phyloP scores from a whole-genome alignment of 495 filamentous ascomycete species.

The Trypethelium eluteriae region DNA sequence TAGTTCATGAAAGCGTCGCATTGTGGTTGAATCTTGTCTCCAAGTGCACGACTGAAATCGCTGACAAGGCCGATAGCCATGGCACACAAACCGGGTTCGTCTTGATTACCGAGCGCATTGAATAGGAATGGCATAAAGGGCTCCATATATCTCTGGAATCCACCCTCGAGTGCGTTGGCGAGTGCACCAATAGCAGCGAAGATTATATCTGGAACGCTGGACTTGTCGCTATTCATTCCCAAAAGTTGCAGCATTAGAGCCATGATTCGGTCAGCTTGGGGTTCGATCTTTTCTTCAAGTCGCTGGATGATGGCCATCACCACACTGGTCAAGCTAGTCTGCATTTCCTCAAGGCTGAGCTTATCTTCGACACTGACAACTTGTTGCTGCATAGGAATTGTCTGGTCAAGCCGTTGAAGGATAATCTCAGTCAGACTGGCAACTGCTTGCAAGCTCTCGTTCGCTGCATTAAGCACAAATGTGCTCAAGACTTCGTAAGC shows the following conservation, averaged over 20 bases:
- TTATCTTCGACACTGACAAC: slow-evolving; percentile 94
- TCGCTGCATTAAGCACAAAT: slow-evolving; percentile 82
- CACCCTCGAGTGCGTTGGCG: slow-evolving; percentile 79
- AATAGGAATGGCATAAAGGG: slow-evolving; percentile 83
- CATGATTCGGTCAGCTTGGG: slow-evolving; percentile 92
- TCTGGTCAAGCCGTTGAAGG: slow-evolving; percentile 81
- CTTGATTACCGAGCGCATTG: slow-evolving; percentile 87
- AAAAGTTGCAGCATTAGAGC: slow-evolving; percentile 73
- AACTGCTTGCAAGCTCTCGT: slow-evolving; percentile 72
- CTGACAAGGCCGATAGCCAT: slow-evolving; percentile 97
- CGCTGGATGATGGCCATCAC: slow-evolving; percentile 85
- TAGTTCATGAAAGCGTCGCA: slow-evolving; percentile 98
- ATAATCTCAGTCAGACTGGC: slow-evolving; percentile 75
- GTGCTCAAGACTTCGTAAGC: slow-evolving; percentile 97
- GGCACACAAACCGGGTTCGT: slow-evolving; percentile 85
- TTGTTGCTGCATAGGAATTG: slow-evolving; percentile 82
- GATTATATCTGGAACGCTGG: slow-evolving; percentile 85
- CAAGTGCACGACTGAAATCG: slow-evolving; percentile 86
- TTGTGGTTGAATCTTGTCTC: slow-evolving; percentile 80
- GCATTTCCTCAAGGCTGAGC: slow-evolving; percentile 91
- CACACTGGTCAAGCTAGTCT: slow-evolving; percentile 87
- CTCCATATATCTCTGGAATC: slow-evolving; percentile 95
- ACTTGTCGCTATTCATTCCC: slow-evolving; percentile 69
- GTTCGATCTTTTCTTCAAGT: slow-evolving; percentile 81
- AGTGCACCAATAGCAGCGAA: slow-evolving; percentile 85